phyloP scores from a whole-genome alignment of 1,139 yeast genomes.

The Suhomyces bolitotheri region DNA sequence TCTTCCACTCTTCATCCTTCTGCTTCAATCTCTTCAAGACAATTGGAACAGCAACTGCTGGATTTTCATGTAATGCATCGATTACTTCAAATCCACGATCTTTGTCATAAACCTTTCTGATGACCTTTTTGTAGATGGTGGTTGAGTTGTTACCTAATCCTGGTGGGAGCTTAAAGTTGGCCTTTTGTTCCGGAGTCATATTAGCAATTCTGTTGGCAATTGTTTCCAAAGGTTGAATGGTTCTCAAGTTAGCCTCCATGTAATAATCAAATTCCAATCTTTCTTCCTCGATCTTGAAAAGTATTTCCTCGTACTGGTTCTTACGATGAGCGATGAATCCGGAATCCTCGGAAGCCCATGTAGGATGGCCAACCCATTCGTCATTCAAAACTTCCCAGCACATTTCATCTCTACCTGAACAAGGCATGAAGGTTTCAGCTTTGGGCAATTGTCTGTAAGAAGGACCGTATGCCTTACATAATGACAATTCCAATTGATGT shows the following conservation, averaged over 20 bases:
- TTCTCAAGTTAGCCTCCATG: constrained; percentile 91
- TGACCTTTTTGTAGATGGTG: constrained; percentile 90
- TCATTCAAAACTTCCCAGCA: constrained; percentile 98
- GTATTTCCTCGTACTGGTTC: constrained; percentile 93
- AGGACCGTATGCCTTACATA: constrained; percentile 90
- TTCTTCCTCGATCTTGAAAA: constrained; percentile 95
- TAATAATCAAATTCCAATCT: constrained; percentile 94
- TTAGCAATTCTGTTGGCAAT: constrained; percentile 92
- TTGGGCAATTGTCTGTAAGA: constrained; percentile 92
- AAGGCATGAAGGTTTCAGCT: constrained; percentile 94
- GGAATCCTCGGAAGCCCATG: constrained; percentile 99
- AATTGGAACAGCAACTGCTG: constrained; percentile 92
- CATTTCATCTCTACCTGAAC: constrained; percentile 98
- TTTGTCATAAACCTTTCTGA: constrained; percentile 88
- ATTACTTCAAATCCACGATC: constrained; percentile 95
- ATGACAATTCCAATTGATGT: constrained; percentile 82
- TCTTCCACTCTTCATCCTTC: constrained; percentile 98
- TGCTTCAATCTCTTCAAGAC: constrained; percentile 90
- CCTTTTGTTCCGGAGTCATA: constrained; percentile 89
- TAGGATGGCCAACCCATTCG: constrained; percentile 99
- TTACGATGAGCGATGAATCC: constrained; percentile 98
- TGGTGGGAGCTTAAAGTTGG: constrained; percentile 81
- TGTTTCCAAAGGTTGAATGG: constrained; percentile 93
- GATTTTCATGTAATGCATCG: constrained; percentile 92
- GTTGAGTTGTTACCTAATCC: constrained; percentile 90